Conservation (phyloP, 2,329 filamentous ascomycete species). For the Nakataea oryzae region DNA sequence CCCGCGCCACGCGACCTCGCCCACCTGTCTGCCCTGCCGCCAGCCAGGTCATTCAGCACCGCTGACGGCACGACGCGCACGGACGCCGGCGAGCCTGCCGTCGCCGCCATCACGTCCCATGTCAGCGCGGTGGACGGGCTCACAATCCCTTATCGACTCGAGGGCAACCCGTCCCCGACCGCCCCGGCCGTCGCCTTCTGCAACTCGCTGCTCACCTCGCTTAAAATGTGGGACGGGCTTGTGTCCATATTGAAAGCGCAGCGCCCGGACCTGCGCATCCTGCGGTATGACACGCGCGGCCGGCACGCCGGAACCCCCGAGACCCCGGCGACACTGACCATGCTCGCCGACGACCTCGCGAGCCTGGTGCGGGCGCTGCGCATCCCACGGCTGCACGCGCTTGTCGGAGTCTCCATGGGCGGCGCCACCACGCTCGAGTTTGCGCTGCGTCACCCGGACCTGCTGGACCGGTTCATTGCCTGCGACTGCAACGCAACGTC, state of each 20-base stretch:
- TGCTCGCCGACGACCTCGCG: slow-evolving; percentile 58
- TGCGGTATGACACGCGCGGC: slow-evolving; percentile 71
- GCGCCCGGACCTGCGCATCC: slow-evolving; percentile 57
- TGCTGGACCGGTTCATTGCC: slow-evolving; percentile 52
- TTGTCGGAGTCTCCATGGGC: slow-evolving; percentile 73
- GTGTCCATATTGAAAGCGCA: slow-evolving; percentile 48
- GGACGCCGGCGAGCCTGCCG: slow-evolving; percentile 27
- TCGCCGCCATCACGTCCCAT: slow-evolving; percentile 52
- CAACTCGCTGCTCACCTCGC: slow-evolving; percentile 72
- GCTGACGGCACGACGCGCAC: slow-evolving; percentile 47
- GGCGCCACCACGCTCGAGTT: slow-evolving; percentile 69
- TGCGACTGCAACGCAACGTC: slow-evolving; percentile 72
- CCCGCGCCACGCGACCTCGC: slow-evolving; percentile 59
- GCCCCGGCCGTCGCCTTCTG: slow-evolving; percentile 66
- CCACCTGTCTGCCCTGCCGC: slow-evolving; percentile 39
- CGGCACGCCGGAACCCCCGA: slow-evolving; percentile 40
- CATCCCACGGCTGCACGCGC: slow-evolving; percentile 51
- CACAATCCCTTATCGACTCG: slow-evolving; percentile 60
- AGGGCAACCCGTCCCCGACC: slow-evolving; percentile 55
- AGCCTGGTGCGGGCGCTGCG: slow-evolving; percentile 58
- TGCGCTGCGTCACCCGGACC: slow-evolving; percentile 52
- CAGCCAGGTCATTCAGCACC: slow-evolving; percentile 37
- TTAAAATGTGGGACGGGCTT: slow-evolving; percentile 73
- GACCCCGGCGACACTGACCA: slow-evolving; percentile 46
- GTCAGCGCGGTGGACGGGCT: slow-evolving; percentile 58